Conservation (phyloP, 768 basidiomycete genomes). For the Trametes maxima region DNA sequence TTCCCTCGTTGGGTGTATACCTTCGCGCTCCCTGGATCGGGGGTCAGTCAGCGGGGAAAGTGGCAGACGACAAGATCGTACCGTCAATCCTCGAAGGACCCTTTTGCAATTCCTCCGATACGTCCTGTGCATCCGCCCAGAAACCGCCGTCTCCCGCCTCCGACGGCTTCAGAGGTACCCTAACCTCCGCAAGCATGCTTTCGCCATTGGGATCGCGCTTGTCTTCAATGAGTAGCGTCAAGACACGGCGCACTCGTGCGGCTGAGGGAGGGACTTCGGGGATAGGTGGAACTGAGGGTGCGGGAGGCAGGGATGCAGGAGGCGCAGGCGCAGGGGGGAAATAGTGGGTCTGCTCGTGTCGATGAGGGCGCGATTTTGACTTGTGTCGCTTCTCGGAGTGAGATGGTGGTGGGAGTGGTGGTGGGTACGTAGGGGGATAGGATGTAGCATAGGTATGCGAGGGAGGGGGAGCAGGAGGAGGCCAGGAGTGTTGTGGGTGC, state of each 20-base stretch:
- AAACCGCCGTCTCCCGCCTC: constrained; percentile 56
- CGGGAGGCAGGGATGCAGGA: not conserved
- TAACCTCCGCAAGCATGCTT: constrained; percentile 65
- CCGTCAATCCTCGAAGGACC: constrained; percentile 73
- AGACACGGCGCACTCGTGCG: constrained; percentile 43
- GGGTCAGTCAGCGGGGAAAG: not conserved
- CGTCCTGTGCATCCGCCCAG: constrained; percentile 72
- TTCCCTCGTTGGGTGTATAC: constrained; percentile 67
- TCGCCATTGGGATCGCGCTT: constrained; percentile 54
- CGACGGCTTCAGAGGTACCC: constrained; percentile 53
- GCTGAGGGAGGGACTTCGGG: constrained; percentile 1
- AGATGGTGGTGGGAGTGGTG: not conserved
- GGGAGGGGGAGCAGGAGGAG: not conserved
- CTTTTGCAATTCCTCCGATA: constrained; percentile 59
- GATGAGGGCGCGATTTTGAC: not conserved
- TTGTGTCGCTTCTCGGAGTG: not conserved
- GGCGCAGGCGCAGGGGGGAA: not conserved
- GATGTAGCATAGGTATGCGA: not conserved
- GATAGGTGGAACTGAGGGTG: not conserved
- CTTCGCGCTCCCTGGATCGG: constrained; percentile 56
- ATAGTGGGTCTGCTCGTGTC: not conserved
- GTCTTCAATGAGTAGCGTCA: constrained; percentile 71
- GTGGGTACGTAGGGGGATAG: not conserved
- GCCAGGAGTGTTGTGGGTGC: not conserved
- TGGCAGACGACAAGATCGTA: constrained; percentile 28